Conservation (phyloP, 106 monocot genomes). For the Agapanthus africanus region DNA sequence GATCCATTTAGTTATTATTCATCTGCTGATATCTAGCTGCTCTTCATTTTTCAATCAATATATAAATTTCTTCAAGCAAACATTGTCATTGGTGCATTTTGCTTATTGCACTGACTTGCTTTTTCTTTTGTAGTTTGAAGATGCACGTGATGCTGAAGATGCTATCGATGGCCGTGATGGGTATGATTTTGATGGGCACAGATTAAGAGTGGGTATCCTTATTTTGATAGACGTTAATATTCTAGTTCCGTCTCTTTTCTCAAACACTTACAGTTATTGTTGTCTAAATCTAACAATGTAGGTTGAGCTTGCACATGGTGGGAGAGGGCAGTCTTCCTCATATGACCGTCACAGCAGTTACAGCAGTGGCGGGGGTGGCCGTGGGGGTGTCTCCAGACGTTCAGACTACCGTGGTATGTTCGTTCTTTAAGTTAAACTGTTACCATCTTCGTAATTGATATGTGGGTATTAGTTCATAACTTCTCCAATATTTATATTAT, state of each 20-base stretch:
- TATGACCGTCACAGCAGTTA: slow-evolving; percentile 53
- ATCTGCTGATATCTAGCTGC: no score
- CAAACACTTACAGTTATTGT: not conserved
- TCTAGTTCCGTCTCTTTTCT: not conserved
- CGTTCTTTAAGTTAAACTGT: not conserved
- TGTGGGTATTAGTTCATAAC: not conserved
- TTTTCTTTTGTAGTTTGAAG: slow-evolving; percentile 62
- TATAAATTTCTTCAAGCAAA: no score
- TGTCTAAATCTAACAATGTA: slow-evolving; percentile 4
- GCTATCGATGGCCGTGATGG: slow-evolving; percentile 84
- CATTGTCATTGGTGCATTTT: no score
- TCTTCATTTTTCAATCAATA: no score
- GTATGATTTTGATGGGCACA: slow-evolving; percentile 77
- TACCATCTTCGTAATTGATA: not conserved
- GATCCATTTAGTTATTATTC: no score
- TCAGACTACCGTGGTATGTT: slow-evolving; percentile 68
- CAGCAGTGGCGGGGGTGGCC: slow-evolving; percentile 26
- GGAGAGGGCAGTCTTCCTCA: slow-evolving; percentile 63
- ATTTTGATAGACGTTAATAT: not conserved
- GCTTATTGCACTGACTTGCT: no score
- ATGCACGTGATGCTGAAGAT: slow-evolving; percentile 79
- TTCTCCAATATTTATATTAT: not conserved
- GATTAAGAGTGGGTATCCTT: slow-evolving; percentile 59
- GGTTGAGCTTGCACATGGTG: slow-evolving; percentile 96
- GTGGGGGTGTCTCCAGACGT: slow-evolving; percentile 47